phyloP scores from a whole-genome alignment of 2,329 filamentous ascomycete species.

The Apiospora rasikravindrae region DNA sequence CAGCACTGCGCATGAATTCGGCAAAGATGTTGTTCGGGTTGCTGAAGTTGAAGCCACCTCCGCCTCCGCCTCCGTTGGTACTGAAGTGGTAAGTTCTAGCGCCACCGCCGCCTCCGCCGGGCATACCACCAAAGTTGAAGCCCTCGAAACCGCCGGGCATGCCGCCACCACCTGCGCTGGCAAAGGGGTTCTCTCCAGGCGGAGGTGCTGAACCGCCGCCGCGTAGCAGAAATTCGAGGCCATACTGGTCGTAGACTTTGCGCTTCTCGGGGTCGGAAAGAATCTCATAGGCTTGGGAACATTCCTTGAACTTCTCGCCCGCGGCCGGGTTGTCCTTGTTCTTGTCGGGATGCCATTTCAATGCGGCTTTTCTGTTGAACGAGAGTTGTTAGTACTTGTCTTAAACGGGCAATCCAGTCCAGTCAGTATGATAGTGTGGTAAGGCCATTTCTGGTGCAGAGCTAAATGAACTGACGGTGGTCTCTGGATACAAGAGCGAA shows the following conservation, averaged over 20 bases:
- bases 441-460: background rate
- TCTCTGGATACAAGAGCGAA: background rate
- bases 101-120: constrained; percentile 50
- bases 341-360: constrained; percentile 97
- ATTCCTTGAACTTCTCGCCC: constrained; percentile 96
- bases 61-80: constrained; percentile 55
- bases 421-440: background rate
- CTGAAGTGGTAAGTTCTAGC: constrained; percentile 69
- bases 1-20: constrained; percentile 73
- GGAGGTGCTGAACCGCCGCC: constrained; percentile 71
- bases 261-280: constrained; percentile 96
- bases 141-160: constrained; percentile 61
- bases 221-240: constrained; percentile 88
- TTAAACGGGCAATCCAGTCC: background rate
- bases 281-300: constrained; percentile 97
- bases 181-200: constrained; percentile 67
- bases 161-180: constrained; percentile 54
- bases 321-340: constrained; percentile 90
- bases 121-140: constrained; percentile 54
- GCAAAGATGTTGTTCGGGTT: constrained; percentile 84
- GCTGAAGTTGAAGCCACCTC: constrained; percentile 76
- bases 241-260: constrained; percentile 92
- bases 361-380: constrained; percentile 72
- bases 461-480: background rate
- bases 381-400: background rate